These are phyloP conservation scores for Cladobotryum protrusum DNA, from an alignment of 2,329 filamentous ascomycete genomes.

Conservation along the genomic window DNA sequence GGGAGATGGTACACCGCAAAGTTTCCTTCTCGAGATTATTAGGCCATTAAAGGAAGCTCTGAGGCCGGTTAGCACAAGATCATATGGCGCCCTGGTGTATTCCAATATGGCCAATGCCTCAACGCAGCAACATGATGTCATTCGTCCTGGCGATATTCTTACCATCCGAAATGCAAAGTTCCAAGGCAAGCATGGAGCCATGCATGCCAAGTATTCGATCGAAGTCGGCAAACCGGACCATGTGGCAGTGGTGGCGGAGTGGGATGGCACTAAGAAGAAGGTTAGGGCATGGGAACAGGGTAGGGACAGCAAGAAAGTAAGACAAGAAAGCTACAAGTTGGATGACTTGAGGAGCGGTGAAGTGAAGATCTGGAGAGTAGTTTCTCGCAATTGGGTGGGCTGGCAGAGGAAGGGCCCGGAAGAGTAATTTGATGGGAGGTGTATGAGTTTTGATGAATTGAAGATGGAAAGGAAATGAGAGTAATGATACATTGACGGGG, in stretches of 20 bases:
- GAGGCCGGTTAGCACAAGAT: slow-evolving; percentile 75
- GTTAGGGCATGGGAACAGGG: slow-evolving; percentile 94
- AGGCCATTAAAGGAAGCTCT: slow-evolving; percentile 67
- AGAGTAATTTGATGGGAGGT: slow-evolving; percentile 24
- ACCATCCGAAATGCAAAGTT: slow-evolving; percentile 90
- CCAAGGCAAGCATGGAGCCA: slow-evolving; percentile 88
- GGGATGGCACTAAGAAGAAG: slow-evolving; percentile 99
- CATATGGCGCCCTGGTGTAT: slow-evolving; percentile 90
- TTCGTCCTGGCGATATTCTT: slow-evolving; percentile 86
- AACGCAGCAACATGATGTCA: slow-evolving; percentile 85
- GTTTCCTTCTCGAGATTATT: slow-evolving; percentile 73
- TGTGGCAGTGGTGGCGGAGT: slow-evolving; percentile 86
- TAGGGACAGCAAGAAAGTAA: slow-evolving; percentile 86
- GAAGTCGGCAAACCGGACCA: slow-evolving; percentile 89
- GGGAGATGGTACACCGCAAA: slow-evolving; percentile 75
- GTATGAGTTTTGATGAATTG: background rate
- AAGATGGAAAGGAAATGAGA: background rate
- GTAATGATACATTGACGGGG: no score
- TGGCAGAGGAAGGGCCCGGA: slow-evolving; percentile 62
- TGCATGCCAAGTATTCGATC: slow-evolving; percentile 87
- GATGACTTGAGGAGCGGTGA: slow-evolving; percentile 89
- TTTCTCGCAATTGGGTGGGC: slow-evolving; percentile 85
- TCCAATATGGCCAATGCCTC: slow-evolving; percentile 92
- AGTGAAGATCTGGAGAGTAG: slow-evolving; percentile 94
- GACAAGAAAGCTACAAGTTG: slow-evolving; percentile 88